These are phyloP conservation scores for Chaetomium olivaceum DNA, from an alignment of 2,329 filamentous ascomycete species.

Conservation along the genomic window DNA sequence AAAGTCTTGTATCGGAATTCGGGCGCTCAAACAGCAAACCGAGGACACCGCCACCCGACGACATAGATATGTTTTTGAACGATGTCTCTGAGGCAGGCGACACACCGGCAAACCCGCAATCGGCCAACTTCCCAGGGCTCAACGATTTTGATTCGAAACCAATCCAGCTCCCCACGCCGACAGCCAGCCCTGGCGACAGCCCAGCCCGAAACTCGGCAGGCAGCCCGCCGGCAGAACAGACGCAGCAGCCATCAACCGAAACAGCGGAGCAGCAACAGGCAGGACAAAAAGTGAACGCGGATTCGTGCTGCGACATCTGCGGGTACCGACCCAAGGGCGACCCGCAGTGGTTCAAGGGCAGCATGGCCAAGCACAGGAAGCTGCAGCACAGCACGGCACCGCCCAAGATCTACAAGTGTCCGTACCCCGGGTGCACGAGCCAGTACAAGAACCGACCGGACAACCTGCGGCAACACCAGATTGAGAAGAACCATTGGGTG, in stretches of 20 bases:
- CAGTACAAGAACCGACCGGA: slow-evolving; percentile 58
- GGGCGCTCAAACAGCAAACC: slow-evolving; percentile 16
- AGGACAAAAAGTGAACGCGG: slow-evolving; percentile 41
- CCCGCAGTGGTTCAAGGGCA: slow-evolving; percentile 59
- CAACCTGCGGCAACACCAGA: slow-evolving; percentile 57
- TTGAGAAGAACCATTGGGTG: slow-evolving; percentile 58
- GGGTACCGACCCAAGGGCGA: slow-evolving; percentile 58
- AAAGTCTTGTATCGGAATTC: slow-evolving; percentile 41
- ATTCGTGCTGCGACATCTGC: slow-evolving; percentile 53
- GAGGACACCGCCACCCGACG: slow-evolving; percentile 16
- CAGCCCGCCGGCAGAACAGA: slow-evolving; percentile 17
- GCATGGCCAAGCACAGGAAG: slow-evolving; percentile 60
- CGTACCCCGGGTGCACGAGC: slow-evolving; percentile 55
- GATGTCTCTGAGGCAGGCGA: slow-evolving; percentile 15
- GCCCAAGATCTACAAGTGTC: slow-evolving; percentile 54
- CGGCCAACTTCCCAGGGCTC: neutral
- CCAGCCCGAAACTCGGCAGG: slow-evolving; percentile 7
- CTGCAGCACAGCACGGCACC: slow-evolving; percentile 53
- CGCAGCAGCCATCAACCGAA: slow-evolving; percentile 8
- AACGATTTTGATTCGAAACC: neutral
- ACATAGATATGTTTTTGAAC: slow-evolving; percentile 30
- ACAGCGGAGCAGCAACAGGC: slow-evolving; percentile 15
- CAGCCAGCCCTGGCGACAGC: slow-evolving; percentile 19
- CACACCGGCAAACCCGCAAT: neutral
- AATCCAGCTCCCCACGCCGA: slow-evolving; percentile 16